Conservation (phyloP, 371 early-diverging fungal genomes). For the Sporodiniella umbellata region DNA sequence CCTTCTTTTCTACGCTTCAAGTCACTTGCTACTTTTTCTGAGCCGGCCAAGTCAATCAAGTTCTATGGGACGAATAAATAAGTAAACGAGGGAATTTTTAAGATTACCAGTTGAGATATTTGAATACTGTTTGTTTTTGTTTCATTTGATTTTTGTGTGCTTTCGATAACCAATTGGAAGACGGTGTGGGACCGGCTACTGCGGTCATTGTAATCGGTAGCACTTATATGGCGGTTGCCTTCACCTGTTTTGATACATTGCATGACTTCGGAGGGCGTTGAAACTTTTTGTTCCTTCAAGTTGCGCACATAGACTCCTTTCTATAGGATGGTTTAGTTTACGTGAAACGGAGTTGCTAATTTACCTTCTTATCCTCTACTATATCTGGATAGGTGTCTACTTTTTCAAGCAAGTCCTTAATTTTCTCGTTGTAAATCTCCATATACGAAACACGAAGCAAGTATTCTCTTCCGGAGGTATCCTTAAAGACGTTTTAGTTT, state of each 20-base stretch:
- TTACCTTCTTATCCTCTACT: slow-evolving; percentile 61
- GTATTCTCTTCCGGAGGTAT: slow-evolving; percentile 59
- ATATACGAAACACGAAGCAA: slow-evolving; percentile 87
- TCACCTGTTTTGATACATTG: slow-evolving; percentile 76
- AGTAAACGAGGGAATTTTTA: too few species aligned
- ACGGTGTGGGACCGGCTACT: slow-evolving; percentile 90
- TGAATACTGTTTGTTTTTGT: slow-evolving; percentile 39
- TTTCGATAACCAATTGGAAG: slow-evolving; percentile 69
- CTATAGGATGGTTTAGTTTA: slow-evolving; percentile 18
- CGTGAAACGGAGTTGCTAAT: background rate
- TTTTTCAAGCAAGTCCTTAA: slow-evolving; percentile 77
- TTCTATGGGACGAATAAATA: too few species aligned
- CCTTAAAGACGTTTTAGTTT: too few species aligned
- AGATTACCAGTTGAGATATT: slow-evolving; percentile 61
- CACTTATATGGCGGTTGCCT: slow-evolving; percentile 71
- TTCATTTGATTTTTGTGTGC: slow-evolving; percentile 6
- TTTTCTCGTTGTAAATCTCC: slow-evolving; percentile 96
- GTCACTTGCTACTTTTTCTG: slow-evolving; percentile 81
- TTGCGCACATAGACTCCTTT: slow-evolving; percentile 84
- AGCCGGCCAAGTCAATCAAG: slow-evolving; percentile 94
- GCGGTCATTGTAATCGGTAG: slow-evolving; percentile 85
- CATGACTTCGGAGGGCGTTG: slow-evolving; percentile 75
- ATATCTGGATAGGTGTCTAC: slow-evolving; percentile 70
- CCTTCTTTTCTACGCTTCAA: slow-evolving; percentile 84
- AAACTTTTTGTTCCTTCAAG: slow-evolving; percentile 87